Evolutionary conservation across 805 yeast species (phyloP), one percentile per base, ranked within the genome.

Genomic region (Candida rishiriensis): DNA sequence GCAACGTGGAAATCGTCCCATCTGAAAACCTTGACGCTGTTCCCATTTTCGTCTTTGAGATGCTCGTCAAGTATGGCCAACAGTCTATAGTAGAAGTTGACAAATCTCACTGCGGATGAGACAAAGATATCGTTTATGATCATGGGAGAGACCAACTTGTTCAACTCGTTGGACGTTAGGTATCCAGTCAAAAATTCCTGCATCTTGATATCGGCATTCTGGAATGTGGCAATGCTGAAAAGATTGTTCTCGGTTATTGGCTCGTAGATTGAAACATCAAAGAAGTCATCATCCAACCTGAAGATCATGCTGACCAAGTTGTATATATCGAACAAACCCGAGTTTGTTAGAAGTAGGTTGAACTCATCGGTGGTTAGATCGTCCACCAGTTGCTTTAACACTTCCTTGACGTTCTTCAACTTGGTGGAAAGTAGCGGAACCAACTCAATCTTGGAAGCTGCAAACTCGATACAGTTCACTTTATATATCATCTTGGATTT

Each of bases 281-380:
- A 76, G 42, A 69, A 66, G 26, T 80, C 79, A 41, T 79, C 85
- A 41, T 69, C 72, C 15, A 83, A 61, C 12, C 85, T 83, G 60
- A 78, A 81, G n/a, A 85, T 81, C 84, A 85, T 80, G 54, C 82
- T 81, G 46, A 83, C 69, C 40, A 85, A 61, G 56, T 83, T 85
- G 57, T 72, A 78, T 52, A 76, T 79, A 43, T 83, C 77, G n/a
- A 67, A 68, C 29, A 85, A 60, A 0, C 77, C 77, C 18, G 86
- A 76, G 34, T 71, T 75, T 14, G 67, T 63, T 34, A 85, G 63
- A 13, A 84, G 61, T 1, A 64, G 57, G 15, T 67, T 69, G 33
- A 73, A 74, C 53, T 81, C 84, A 8, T 69, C 50, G 10, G 64
- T 59, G 3, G 68, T 65, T 48, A 84, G 58, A 16, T 69, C 61